Conservation (phyloP, 768 basidiomycete species). For the Tulasnella sp. region DNA sequence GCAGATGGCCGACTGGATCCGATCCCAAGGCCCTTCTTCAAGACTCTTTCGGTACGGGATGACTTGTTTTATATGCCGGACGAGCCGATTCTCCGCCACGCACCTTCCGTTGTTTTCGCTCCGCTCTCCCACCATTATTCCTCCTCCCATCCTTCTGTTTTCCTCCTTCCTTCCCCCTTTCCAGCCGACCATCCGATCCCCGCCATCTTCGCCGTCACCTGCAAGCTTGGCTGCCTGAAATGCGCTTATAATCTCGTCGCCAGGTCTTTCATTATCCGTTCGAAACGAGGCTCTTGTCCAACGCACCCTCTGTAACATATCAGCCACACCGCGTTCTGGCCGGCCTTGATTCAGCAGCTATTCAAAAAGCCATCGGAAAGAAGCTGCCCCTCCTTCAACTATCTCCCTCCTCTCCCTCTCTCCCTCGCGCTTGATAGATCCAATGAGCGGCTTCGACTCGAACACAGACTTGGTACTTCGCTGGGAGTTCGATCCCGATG, state of each 20-base stretch:
- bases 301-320: neutral
- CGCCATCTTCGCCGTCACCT: neutral
- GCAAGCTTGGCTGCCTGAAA: neutral
- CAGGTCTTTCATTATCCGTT: neutral
- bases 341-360: neutral
- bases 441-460: neutral
- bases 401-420: neutral
- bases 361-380: neutral
- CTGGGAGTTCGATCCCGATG: conserved; percentile 20
- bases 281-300: conserved; percentile 2
- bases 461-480: conserved; percentile 6
- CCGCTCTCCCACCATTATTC: conserved; percentile 4
- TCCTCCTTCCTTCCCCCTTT: conserved; percentile 2
- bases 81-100: conserved; percentile 6
- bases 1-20: conserved; percentile 5
- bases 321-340: conserved; percentile 1
- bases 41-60: neutral
- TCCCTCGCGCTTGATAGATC: neutral
- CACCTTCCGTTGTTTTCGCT: conserved; percentile 10
- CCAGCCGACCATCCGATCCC: neutral
- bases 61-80: neutral
- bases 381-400: neutral
- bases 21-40: neutral
- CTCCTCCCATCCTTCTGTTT: neutral
- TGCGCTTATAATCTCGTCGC: neutral